These are phyloP conservation scores for Rhodotorula glutinis DNA, from an alignment of 1,284 basidiomycete genomes.

Conservation along the genomic window DNA sequence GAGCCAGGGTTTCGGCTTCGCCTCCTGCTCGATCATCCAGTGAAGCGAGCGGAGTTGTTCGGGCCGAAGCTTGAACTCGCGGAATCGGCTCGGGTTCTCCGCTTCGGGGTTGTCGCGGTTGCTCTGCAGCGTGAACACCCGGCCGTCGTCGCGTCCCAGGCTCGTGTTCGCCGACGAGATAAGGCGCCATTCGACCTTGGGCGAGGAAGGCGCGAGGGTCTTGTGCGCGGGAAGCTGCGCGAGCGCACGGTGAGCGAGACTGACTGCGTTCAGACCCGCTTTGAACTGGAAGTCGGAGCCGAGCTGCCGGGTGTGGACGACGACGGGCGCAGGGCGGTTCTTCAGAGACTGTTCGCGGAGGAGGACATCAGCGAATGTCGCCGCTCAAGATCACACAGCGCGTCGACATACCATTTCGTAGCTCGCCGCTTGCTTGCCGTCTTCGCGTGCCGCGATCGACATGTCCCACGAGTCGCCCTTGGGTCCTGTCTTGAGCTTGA, in stretches of 20 bases:
- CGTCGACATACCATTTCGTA: conserved; percentile 45
- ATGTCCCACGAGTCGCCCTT: conserved; percentile 28
- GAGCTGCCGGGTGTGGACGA: conserved; percentile 78
- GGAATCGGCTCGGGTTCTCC: conserved; percentile 74
- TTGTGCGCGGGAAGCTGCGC: conserved; percentile 65
- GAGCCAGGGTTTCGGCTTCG: conserved; percentile 63
- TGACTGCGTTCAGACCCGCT: conserved; percentile 82
- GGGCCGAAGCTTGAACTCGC: conserved; percentile 62
- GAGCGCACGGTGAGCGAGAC: conserved; percentile 80
- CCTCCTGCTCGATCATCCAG: conserved; percentile 90
- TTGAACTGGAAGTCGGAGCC: conserved; percentile 63
- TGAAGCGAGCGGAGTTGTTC: conserved; percentile 86
- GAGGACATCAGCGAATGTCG: conserved; percentile 15
- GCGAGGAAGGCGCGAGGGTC: conserved; percentile 1
- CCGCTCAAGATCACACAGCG: conserved; percentile 4
- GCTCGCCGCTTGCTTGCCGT: conserved; percentile 63
- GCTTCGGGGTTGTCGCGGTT: conserved; percentile 75
- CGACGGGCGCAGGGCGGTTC: conserved; percentile 77
- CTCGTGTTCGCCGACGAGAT: conserved; percentile 52
- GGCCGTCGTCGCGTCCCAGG: conserved; percentile 10
- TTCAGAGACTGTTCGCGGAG: conserved; percentile 64
- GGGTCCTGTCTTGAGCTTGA: conserved; percentile 53
- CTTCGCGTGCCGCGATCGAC: conserved; percentile 63
- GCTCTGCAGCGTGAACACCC: conserved; percentile 62
- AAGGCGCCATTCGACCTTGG: conserved; percentile 51